Conservation (phyloP, 1,284 basidiomycete species). For the Polyporus tsugae region DNA sequence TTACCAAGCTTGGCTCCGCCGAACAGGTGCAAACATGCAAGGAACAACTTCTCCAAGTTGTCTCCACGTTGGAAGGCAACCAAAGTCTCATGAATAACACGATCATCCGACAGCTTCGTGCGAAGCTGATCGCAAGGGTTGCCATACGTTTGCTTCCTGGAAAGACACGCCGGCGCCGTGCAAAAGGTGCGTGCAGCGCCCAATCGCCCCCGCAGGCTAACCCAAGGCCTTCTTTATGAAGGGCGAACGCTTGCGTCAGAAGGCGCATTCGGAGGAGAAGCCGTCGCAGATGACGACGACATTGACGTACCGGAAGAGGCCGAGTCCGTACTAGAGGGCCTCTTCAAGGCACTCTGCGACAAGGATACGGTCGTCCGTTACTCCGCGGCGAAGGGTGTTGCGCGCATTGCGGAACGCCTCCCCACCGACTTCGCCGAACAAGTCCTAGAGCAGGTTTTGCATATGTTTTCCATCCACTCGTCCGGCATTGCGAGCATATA, state of each 20-base stretch:
- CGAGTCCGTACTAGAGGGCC: constrained; percentile 77
- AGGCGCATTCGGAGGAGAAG: neutral
- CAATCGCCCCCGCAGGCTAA: neutral
- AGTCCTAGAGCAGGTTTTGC: constrained; percentile 82
- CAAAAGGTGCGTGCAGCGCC: constrained; percentile 48
- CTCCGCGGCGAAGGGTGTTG: constrained; percentile 93
- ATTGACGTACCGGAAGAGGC: constrained; percentile 83
- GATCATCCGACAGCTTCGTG: constrained; percentile 69
- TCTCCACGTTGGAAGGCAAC: constrained; percentile 50
- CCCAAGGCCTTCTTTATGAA: constrained; percentile 11
- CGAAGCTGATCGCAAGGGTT: constrained; percentile 71
- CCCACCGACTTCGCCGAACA: constrained; percentile 81
- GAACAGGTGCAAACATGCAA: constrained; percentile 58
- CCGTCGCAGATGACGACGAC: constrained; percentile 50
- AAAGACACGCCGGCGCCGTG: constrained; percentile 44
- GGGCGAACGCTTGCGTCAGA: constrained; percentile 30
- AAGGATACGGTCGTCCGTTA: constrained; percentile 97
- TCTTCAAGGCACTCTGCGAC: constrained; percentile 85
- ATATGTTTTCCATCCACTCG: constrained; percentile 73
- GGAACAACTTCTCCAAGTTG: constrained; percentile 54
- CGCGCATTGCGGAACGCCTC: constrained; percentile 85
- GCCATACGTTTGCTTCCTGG: constrained; percentile 71
- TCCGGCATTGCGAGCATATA: constrained; percentile 65
- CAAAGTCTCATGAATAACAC: constrained; percentile 60
- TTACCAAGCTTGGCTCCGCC: constrained; percentile 71